phyloP scores from a whole-genome alignment of 768 basidiomycete genomes.

The Boletus speciosus region DNA sequence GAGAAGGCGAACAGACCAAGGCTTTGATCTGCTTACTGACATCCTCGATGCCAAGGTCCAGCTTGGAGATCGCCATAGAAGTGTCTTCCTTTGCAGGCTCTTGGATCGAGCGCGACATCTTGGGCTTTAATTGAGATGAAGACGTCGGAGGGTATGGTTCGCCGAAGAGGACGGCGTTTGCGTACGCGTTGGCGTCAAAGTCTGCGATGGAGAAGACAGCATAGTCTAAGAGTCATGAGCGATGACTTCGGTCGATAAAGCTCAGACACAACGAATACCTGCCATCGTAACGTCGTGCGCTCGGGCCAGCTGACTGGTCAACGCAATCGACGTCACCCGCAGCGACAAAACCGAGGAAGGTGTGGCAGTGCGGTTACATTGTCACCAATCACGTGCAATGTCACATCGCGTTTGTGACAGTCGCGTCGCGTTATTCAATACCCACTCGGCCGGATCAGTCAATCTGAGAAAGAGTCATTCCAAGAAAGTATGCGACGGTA shows the following conservation, averaged over 20 bases:
- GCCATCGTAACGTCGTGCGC: slow-evolving; percentile 11
- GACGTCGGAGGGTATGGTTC: slow-evolving; percentile 61
- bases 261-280: slow-evolving; percentile 14
- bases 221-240: slow-evolving; percentile 51
- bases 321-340: not conserved
- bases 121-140: slow-evolving; percentile 23
- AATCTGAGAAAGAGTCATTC: slow-evolving; percentile 2
- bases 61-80: slow-evolving; percentile 81
- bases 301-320: not conserved
- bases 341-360: not conserved
- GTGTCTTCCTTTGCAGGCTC: slow-evolving; percentile 81
- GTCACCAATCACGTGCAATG: slow-evolving; percentile 23
- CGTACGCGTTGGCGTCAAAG: slow-evolving; percentile 89
- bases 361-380: slow-evolving; percentile 21
- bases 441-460: not conserved
- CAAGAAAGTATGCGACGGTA: slow-evolving; percentile 21
- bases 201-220: slow-evolving; percentile 65
- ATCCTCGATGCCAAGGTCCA: slow-evolving; percentile 87
- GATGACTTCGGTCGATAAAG: not conserved
- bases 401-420: slow-evolving; percentile 30
- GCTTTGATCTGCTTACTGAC: slow-evolving; percentile 85
- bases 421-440: slow-evolving; percentile 21
- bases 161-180: slow-evolving; percentile 84
- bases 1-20: slow-evolving; percentile 50
- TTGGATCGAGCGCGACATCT: slow-evolving; percentile 29